Percentiles rank a stretch among this genome's conserved stretches.
Evolutionary conservation across 2,329 filamentous ascomycete genomes (phyloP).

Genomic region (Epichloe aotearoae): DNA sequence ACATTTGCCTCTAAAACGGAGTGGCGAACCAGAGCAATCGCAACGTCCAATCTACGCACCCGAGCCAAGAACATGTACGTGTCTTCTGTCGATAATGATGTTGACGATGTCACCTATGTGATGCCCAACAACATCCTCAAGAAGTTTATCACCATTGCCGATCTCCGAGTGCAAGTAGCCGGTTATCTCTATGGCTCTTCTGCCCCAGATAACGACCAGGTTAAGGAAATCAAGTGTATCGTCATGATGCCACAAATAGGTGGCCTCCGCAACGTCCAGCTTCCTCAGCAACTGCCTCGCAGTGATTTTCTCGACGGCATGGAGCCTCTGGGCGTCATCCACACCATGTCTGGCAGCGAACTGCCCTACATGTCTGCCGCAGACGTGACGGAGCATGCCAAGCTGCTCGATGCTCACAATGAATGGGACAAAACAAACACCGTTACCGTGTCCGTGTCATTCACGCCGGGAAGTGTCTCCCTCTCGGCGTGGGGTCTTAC

Average conservation of each 20-base stretch:
- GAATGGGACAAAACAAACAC: slow-evolving; percentile 65
- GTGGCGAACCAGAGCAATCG: slow-evolving; percentile 93
- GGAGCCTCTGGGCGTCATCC: slow-evolving; percentile 88
- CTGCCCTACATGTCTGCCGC: slow-evolving; percentile 90
- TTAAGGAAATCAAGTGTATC: slow-evolving; percentile 94
- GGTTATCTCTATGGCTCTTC: slow-evolving; percentile 91
- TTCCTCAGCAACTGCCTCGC: slow-evolving; percentile 80
- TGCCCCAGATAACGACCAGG: slow-evolving; percentile 84
- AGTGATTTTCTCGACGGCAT: slow-evolving; percentile 79
- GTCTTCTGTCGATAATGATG: slow-evolving; percentile 82
- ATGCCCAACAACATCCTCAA: slow-evolving; percentile 99
- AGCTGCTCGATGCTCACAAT: slow-evolving; percentile 68
- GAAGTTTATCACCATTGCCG: slow-evolving; percentile 94
- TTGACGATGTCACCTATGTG: slow-evolving; percentile 88
- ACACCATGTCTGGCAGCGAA: slow-evolving; percentile 90
- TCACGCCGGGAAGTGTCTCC: slow-evolving; percentile 92
- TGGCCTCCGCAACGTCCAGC: slow-evolving; percentile 78
- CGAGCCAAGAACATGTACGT: slow-evolving; percentile 98
- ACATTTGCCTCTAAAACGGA: slow-evolving; percentile 98
- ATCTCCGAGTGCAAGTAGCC: slow-evolving; percentile 90
- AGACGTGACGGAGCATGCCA: slow-evolving; percentile 89
- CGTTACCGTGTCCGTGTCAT: slow-evolving; percentile 87
- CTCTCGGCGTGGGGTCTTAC: slow-evolving; percentile 88
- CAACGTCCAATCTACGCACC: slow-evolving; percentile 87
- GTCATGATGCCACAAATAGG: slow-evolving; percentile 97